These are phyloP conservation scores for Trichoderma sp. DNA, from an alignment of 2,329 filamentous ascomycete species.

Conservation along the genomic window DNA sequence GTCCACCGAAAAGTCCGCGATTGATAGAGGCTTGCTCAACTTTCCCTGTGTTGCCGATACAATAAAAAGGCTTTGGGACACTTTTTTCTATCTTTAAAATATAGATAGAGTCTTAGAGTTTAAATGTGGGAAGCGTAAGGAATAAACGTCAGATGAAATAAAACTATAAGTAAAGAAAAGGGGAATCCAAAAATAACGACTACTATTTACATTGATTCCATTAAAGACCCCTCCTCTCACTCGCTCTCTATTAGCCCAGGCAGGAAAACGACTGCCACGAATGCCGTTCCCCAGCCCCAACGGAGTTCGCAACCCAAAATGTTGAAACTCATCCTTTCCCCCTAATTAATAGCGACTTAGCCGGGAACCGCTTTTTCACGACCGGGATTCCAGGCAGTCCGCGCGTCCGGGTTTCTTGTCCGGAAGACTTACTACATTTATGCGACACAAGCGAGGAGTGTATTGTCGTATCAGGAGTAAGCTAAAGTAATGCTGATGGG, in stretches of 20 bases:
- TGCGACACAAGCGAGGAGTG: background rate
- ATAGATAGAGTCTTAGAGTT: background rate
- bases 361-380: background rate
- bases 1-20: no score
- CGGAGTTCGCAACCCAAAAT: background rate
- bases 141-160: background rate
- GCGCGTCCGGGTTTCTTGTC: background rate
- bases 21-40: background rate
- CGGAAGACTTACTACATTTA: background rate
- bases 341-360: background rate
- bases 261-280: background rate
- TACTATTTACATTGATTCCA: background rate
- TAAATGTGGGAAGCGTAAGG: background rate
- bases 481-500: background rate
- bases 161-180: background rate
- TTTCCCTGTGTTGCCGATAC: background rate
- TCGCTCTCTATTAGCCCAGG: background rate
- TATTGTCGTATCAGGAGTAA: background rate
- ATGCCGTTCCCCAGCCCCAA: background rate
- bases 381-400: background rate
- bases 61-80: background rate
- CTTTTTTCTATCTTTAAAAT: background rate
- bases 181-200: background rate
- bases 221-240: background rate
- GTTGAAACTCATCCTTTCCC: background rate